Evolutionary conservation across 176 grass and related monocot species (phyloP).

Genomic region (Musa troglodytarum): DNA sequence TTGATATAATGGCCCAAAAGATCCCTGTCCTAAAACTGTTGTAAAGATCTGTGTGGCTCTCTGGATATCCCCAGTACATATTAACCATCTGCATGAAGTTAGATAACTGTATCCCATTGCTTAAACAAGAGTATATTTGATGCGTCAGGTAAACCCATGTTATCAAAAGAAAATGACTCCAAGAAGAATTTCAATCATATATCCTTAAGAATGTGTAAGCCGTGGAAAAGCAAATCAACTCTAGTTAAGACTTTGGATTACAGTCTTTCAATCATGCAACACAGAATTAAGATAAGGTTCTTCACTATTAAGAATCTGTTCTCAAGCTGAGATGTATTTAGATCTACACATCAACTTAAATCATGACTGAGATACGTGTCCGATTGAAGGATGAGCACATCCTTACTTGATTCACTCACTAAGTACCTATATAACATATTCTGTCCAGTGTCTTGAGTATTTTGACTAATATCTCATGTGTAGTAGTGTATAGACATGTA

Average conservation of each 20-base stretch:
- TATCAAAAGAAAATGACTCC: neutral
- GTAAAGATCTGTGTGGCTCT: slow-evolving; percentile 96
- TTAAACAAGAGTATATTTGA: neutral
- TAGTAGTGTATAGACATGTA: too few relatives aligned
- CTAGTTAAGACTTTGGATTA: neutral
- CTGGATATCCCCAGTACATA: slow-evolving; percentile 63
- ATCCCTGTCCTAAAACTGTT: slow-evolving; percentile 79
- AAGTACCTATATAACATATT: neutral
- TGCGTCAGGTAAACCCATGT: neutral
- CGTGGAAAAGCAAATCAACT: too few relatives aligned
- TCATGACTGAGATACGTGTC: neutral
- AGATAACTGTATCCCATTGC: neutral
- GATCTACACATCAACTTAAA: neutral
- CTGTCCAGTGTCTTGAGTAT: neutral
- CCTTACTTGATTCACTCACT: neutral
- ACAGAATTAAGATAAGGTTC: neutral
- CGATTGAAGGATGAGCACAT: neutral
- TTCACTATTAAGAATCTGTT: neutral
- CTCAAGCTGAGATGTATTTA: neutral
- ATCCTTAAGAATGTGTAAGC: too few relatives aligned
- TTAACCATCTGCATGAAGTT: neutral
- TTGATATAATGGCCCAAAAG: slow-evolving; percentile 92
- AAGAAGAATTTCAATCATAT: too few relatives aligned
- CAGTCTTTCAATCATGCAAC: neutral
- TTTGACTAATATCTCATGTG: too few relatives aligned